Percentiles rank a stretch among this genome's conserved stretches.
phyloP scores from a whole-genome alignment of 139 green algal species.

The Chlorella sp. region DNA sequence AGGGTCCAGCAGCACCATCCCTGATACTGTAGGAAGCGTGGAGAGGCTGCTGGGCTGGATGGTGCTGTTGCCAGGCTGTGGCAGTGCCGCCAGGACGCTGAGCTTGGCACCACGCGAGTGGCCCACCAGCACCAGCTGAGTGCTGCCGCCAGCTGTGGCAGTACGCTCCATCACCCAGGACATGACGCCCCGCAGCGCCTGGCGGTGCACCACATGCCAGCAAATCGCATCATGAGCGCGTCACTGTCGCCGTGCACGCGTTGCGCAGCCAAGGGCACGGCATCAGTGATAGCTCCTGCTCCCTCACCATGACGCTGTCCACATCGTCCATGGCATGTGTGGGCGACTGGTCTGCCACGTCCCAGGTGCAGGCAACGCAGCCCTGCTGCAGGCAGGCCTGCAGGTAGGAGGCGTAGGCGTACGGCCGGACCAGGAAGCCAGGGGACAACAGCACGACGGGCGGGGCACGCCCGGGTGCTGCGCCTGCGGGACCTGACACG shows the following conservation, averaged over 20 bases:
- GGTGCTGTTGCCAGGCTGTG: neutral
- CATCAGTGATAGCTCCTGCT: neutral
- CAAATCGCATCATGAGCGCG: neutral
- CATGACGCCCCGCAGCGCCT: neutral
- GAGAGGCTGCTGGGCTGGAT: neutral
- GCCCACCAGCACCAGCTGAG: neutral
- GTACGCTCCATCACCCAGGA: neutral
- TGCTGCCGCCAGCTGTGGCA: neutral
- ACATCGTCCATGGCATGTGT: neutral
- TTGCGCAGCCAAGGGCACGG: too few species aligned
- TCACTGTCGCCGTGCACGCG: neutral
- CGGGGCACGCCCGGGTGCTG: neutral
- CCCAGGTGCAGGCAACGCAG: neutral
- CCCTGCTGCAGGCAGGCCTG: neutral
- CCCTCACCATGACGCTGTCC: neutral
- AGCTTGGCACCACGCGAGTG: neutral
- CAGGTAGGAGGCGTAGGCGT: slow-evolving; percentile 6
- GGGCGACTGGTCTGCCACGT: neutral
- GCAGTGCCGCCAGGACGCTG: neutral
- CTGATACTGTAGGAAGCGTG: neutral
- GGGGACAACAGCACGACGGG: neutral
- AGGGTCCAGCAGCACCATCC: neutral
- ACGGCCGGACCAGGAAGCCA: slow-evolving; percentile 5
- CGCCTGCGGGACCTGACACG: neutral
- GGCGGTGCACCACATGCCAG: neutral